Percentiles rank a stretch among this genome's conserved stretches.
Conservation (phyloP, 2,329 filamentous ascomycete species). For the Cladosporium sp. region DNA sequence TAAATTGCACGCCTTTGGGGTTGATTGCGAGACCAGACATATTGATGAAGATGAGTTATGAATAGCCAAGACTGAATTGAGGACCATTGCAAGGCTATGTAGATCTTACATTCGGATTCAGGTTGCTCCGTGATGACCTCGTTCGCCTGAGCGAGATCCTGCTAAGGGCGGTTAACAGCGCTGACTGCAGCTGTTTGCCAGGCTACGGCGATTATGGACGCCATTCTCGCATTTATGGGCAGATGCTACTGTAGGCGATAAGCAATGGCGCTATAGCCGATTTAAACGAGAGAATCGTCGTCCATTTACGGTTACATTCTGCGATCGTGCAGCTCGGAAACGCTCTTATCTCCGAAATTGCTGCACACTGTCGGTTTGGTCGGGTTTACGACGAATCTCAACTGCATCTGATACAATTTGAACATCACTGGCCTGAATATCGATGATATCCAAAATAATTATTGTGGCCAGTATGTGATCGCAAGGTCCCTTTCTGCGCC, state of each 20-base stretch:
- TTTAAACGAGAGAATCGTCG: not conserved
- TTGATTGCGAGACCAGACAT: not conserved
- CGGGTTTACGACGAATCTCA: not conserved
- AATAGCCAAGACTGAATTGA: not conserved
- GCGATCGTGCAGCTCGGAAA: not conserved
- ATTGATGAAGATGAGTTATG: not conserved
- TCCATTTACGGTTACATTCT: not conserved
- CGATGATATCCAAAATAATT: too few species aligned
- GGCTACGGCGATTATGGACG: not conserved
- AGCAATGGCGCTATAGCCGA: not conserved
- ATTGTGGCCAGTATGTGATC: too few species aligned
- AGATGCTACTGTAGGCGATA: not conserved
- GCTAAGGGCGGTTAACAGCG: not conserved
- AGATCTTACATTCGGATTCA: not conserved
- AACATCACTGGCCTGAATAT: too few species aligned
- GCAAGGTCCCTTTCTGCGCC: too few species aligned
- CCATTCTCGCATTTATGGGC: not conserved
- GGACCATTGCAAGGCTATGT: not conserved
- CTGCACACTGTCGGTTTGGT: not conserved
- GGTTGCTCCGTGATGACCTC: not conserved
- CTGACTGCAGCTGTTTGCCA: not conserved
- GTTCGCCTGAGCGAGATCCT: not conserved
- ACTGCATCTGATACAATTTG: not conserved
- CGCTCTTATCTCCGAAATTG: not conserved
- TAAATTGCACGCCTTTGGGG: not conserved